Conservation (phyloP, 768 basidiomycete species). For the Amanita inopinata region DNA sequence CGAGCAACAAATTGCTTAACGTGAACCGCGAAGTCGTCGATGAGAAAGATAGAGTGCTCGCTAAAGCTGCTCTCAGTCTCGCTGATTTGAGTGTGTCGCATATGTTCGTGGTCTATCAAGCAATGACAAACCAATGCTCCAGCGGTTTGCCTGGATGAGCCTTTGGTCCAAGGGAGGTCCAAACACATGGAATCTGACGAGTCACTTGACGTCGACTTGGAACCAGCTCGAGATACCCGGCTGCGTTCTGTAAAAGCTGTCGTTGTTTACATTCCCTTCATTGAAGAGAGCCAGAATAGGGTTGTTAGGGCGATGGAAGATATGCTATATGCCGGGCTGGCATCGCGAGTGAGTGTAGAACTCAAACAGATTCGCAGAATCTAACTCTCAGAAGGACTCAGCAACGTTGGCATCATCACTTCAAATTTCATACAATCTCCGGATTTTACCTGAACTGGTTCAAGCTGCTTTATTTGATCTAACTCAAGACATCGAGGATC, state of each 20-base stretch:
- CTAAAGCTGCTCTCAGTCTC: constrained; percentile 90
- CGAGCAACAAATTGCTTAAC: constrained; percentile 12
- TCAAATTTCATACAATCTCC: constrained; percentile 92
- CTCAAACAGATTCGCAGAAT: neutral
- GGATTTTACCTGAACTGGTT: constrained; percentile 75
- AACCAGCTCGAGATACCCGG: constrained; percentile 17
- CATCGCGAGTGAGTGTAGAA: constrained; percentile 50
- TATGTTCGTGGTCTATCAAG: neutral
- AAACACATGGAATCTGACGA: constrained; percentile 1
- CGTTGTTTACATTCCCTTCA: constrained; percentile 54
- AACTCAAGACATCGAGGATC: constrained; percentile 71
- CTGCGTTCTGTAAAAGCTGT: constrained; percentile 71
- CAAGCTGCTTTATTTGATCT: constrained; percentile 70
- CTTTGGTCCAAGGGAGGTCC: constrained; percentile 11
- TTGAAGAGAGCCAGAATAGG: constrained; percentile 59
- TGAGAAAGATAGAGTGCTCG: constrained; percentile 78
- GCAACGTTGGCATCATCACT: constrained; percentile 85
- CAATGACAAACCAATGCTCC: constrained; percentile 8
- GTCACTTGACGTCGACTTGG: neutral
- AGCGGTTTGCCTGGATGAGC: constrained; percentile 46
- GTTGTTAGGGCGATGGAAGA: constrained; percentile 85
- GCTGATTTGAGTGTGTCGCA: constrained; percentile 77
- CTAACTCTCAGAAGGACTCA: constrained; percentile 55
- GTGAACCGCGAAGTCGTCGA: constrained; percentile 44
- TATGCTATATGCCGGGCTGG: constrained; percentile 77